These are phyloP conservation scores for Cercospora beticola DNA, from an alignment of 2,329 filamentous ascomycete genomes.

Conservation along the genomic window DNA sequence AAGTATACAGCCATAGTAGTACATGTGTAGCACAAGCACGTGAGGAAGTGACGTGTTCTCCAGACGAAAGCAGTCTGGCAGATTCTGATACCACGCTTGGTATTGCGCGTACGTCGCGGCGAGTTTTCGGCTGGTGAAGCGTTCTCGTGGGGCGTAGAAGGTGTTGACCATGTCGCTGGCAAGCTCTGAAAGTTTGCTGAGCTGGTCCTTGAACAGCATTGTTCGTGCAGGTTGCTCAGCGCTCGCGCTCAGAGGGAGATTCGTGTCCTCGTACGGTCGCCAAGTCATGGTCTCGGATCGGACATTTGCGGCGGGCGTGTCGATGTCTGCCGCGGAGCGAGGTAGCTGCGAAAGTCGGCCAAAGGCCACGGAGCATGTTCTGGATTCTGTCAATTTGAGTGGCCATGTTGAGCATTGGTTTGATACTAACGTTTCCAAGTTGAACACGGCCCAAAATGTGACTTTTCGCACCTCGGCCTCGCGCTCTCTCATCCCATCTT, in stretches of 20 bases:
- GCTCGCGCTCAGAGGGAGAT: constrained; percentile 53
- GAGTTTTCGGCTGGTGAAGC: constrained; percentile 63
- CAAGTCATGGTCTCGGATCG: constrained; percentile 38
- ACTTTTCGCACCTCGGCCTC: constrained; percentile 52
- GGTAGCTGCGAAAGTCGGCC: constrained; percentile 51
- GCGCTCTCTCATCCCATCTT: constrained; percentile 38
- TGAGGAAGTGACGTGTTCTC: constrained; percentile 71
- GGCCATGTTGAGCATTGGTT: not conserved
- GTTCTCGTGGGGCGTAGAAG: constrained; percentile 68
- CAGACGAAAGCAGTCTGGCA: constrained; percentile 64
- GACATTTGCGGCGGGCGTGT: constrained; percentile 43
- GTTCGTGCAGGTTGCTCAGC: constrained; percentile 65
- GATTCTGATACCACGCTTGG: constrained; percentile 67
- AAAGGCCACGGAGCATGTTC: constrained; percentile 48
- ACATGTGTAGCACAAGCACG: constrained; percentile 61
- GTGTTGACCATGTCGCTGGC: constrained; percentile 70
- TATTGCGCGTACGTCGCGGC: constrained; percentile 67
- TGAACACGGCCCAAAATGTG: constrained; percentile 56
- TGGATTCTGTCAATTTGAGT: constrained; percentile 26
- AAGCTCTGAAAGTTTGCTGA: constrained; percentile 71
- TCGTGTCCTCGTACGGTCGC: constrained; percentile 40
- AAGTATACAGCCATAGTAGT: constrained; percentile 38
- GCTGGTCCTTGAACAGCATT: constrained; percentile 49
- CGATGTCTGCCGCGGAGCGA: constrained; percentile 49
- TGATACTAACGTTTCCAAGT: constrained; percentile 47